Evolutionary conservation across 345 rosid genomes (phyloP).

Genomic region (Mangifera indica): DNA sequence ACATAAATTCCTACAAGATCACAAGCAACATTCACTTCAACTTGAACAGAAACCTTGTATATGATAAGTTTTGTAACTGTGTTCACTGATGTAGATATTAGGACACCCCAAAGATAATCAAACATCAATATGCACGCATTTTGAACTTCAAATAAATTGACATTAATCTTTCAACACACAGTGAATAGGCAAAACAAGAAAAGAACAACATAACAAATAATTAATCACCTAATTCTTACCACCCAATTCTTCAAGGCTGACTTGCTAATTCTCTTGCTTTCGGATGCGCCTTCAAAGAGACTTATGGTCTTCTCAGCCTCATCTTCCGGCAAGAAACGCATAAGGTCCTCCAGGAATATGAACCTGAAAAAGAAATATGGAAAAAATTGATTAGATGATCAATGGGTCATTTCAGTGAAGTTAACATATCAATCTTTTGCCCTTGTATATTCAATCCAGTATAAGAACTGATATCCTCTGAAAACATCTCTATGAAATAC

Average conservation of each 20-base stretch:
- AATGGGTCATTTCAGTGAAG: not conserved
- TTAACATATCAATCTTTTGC: not conserved
- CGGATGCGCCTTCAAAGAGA: constrained; percentile 56
- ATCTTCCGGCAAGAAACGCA: constrained; percentile 67
- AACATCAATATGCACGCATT: not conserved
- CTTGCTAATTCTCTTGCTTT: constrained; percentile 57
- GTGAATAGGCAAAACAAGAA: not conserved
- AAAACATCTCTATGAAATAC: not conserved
- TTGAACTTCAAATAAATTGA: not conserved
- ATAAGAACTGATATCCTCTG: not conserved
- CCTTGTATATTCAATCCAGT: not conserved
- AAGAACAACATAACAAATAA: not conserved
- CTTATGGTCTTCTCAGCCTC: constrained; percentile 65
- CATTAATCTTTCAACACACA: not conserved
- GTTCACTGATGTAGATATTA: not conserved
- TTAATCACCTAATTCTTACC: constrained; percentile 44
- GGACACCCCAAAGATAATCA: not conserved
- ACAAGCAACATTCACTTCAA: not conserved
- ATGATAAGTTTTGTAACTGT: not conserved
- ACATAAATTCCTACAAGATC: not conserved
- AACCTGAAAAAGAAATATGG: constrained; percentile 38
- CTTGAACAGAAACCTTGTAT: not conserved
- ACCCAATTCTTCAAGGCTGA: constrained; percentile 82
- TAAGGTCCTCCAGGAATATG: constrained; percentile 62
- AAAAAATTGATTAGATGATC: not conserved